Evolutionary conservation across 2,329 filamentous ascomycete species (phyloP), one percentile per base, ranked within the genome.

Genomic region (Hypoxylon sp.): DNA sequence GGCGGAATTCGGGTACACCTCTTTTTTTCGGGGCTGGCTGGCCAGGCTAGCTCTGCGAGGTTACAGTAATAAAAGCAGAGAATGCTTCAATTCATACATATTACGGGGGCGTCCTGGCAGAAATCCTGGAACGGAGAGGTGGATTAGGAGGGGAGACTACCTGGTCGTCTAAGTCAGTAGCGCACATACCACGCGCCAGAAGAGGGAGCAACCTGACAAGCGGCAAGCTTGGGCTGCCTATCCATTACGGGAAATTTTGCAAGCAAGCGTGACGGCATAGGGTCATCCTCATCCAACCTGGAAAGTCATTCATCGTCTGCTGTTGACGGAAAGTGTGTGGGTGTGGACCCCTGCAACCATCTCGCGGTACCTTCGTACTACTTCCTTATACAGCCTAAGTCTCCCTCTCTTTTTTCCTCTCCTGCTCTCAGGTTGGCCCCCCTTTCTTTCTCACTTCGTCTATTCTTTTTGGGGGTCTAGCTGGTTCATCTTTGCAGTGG

Each of bases 291-390:
- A 62, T 62, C 53, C 64, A 69, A 69, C 67, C 54, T 62, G 64
- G 67, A 64, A 69, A 65, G 67, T 69, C 67, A 69, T 69, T 67
- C 67, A 69, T 67, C 58, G 48, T 62, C 49, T 55, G 62, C 63
- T 64, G 64, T 69, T 67, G 63, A 64, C 50, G 53, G 58, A 58
- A 61, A 59, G 36, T 20, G 36, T 46, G 48, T 48, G 36, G 50
- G 48, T 48, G 61, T 51, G 54, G 57, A 64, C 64, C 67, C 64
- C 58, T 67, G 61, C 28, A 55, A 61, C 59, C 48, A 26, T 57
- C 38, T 56, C 24, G 16, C 38, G 14, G 59, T 68, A 66, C 62
- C 55, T 50, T 52, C 42, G 63, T 68, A 66, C 60, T 66, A 66
- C 66, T 68, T 66, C 66, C 66, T 45, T 50, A 60, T 64, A 66